Percentiles rank a stretch among this genome's conserved stretches.
These are phyloP conservation scores for Ceratobasidium sp. DNA, from an alignment of 1,284 basidiomycete genomes.

Conservation along the genomic window DNA sequence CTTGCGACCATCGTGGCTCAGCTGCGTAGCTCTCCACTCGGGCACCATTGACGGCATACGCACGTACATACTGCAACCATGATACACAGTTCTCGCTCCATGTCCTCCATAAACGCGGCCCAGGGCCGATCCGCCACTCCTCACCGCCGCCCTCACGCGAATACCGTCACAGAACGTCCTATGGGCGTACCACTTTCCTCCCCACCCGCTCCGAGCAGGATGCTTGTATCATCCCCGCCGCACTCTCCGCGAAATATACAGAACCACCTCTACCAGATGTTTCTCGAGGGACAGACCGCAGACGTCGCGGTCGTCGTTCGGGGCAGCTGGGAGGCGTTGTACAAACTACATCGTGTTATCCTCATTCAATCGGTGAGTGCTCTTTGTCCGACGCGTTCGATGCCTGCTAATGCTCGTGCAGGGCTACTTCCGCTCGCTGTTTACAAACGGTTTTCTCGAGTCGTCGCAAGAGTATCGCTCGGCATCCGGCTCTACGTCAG, in stretches of 20 bases:
- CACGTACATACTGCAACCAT: conserved; percentile 4
- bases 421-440: conserved; percentile 88
- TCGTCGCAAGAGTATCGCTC: conserved; percentile 55
- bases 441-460: conserved; percentile 83
- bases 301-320: conserved; percentile 77
- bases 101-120: conserved; percentile 6
- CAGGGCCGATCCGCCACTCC: background rate
- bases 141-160: conserved; percentile 20
- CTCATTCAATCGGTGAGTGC: conserved; percentile 83
- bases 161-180: conserved; percentile 28
- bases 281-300: conserved; percentile 75
- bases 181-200: background rate
- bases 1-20: conserved; percentile 16
- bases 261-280: conserved; percentile 77
- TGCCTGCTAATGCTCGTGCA: conserved; percentile 48
- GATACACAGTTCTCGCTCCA: conserved; percentile 19
- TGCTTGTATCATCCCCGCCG: conserved; percentile 25
- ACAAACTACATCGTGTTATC: conserved; percentile 82
- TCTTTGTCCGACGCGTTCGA: conserved; percentile 21
- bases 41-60: background rate
- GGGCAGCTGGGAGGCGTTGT: conserved; percentile 78
- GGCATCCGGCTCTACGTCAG: conserved; percentile 47
- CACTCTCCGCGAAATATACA: conserved; percentile 62
- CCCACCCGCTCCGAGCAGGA: conserved; percentile 6
- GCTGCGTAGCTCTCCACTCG: background rate